These are phyloP conservation scores for Exophiala sideris DNA, from an alignment of 2,329 filamentous ascomycete genomes.

Conservation along the genomic window DNA sequence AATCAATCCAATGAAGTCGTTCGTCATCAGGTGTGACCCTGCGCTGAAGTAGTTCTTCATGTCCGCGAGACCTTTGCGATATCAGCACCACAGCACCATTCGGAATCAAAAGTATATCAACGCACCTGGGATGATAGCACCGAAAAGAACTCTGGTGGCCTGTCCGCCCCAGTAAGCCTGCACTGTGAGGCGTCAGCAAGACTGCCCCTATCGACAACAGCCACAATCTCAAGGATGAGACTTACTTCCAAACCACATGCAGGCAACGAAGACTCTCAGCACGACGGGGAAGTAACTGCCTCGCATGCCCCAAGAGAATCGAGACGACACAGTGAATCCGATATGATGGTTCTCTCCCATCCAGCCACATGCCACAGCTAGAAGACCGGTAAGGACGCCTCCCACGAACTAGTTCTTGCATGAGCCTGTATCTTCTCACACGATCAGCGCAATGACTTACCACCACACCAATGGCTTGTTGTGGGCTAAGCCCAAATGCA, in stretches of 20 bases:
- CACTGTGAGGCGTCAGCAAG: conserved; percentile 4
- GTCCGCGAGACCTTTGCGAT: conserved; percentile 21
- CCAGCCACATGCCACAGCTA: conserved; percentile 31
- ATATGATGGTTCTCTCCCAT: conserved; percentile 31
- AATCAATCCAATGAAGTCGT: conserved; percentile 30
- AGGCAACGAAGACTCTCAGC: conserved; percentile 24
- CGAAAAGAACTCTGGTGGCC: conserved; percentile 26
- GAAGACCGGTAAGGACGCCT: conserved; percentile 26
- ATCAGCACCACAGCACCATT: neutral
- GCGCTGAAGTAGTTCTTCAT: conserved; percentile 29
- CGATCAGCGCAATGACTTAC: conserved; percentile 7
- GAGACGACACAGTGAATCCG: conserved; percentile 30
- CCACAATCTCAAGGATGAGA: no score
- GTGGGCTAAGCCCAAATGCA: conserved; percentile 29
- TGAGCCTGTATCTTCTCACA: conserved; percentile 1
- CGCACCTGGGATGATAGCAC: conserved; percentile 20
- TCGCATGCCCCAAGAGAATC: conserved; percentile 31
- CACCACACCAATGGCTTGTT: conserved; percentile 30
- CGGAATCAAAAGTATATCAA: neutral
- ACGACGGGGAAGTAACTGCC: conserved; percentile 29
- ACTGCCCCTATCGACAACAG: neutral
- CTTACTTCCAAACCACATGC: conserved; percentile 24
- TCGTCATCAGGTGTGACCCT: conserved; percentile 28
- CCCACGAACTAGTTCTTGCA: conserved; percentile 19
- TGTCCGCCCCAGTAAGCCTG: conserved; percentile 28